phyloP scores from a whole-genome alignment of 495 filamentous ascomycete genomes.

The Neurospora sp. region DNA sequence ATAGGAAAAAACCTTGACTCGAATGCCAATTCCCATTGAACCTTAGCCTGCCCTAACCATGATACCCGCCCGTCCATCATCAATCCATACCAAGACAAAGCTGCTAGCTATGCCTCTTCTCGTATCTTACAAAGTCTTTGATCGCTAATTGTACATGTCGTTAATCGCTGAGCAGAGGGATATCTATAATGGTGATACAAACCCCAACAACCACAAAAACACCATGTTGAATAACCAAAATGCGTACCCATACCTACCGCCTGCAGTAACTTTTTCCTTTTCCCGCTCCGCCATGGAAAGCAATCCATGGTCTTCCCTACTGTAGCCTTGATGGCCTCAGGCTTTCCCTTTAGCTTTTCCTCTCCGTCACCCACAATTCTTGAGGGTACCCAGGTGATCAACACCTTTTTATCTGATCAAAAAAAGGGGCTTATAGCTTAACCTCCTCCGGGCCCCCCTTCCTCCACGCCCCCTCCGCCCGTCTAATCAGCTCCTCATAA shows the following conservation, averaged over 20 bases:
- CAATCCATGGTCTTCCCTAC: background rate
- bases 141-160: background rate
- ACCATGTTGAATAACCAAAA: background rate
- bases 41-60: background rate
- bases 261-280: background rate
- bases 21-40: background rate
- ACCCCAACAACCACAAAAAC: background rate
- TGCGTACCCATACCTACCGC: background rate
- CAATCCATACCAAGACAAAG: background rate
- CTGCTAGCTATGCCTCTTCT: background rate
- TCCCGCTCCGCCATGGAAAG: background rate
- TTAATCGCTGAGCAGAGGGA: background rate
- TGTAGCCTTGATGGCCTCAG: too few relatives aligned
- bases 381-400: background rate
- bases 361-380: too few relatives aligned
- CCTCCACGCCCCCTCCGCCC: conserved; percentile 55
- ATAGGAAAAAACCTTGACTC: background rate
- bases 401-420: too few relatives aligned
- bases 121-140: background rate
- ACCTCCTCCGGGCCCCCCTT: background rate
- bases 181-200: background rate
- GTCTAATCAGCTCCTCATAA: conserved; percentile 84
- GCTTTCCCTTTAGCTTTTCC: too few relatives aligned
- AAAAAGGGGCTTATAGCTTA: too few relatives aligned
- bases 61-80: background rate